A percentile compares a stretch with the other conserved stretches of the same genome.
Evolutionary conservation across 2,329 filamentous ascomycete species (phyloP).

Genomic region (Pestalotiopsis sp.): DNA sequence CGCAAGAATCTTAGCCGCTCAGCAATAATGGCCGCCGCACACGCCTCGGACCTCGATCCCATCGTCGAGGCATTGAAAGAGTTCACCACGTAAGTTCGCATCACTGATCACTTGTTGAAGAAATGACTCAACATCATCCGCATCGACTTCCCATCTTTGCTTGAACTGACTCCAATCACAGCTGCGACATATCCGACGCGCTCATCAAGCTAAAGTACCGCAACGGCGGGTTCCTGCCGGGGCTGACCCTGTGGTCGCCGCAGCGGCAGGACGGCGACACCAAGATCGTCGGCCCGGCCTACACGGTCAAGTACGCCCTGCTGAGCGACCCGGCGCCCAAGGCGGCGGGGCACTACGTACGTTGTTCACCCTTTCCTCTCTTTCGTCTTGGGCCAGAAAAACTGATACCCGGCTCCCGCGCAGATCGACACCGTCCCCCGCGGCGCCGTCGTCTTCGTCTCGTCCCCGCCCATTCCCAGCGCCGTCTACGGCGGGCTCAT

Average conservation of each 20-base stretch:
- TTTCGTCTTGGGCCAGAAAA: background rate
- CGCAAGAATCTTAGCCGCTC: background rate
- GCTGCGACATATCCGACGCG: constrained; percentile 53
- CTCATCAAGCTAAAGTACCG: constrained; percentile 49
- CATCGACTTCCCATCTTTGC: too few species aligned
- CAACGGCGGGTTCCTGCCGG: constrained; percentile 55
- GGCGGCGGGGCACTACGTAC: constrained; percentile 47
- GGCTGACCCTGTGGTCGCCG: constrained; percentile 57
- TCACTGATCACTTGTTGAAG: background rate
- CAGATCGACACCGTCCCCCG: constrained; percentile 51
- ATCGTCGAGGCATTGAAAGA: constrained; percentile 32
- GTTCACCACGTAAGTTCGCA: constrained; percentile 31
- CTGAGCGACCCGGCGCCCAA: constrained; percentile 48
- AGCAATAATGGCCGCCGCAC: background rate
- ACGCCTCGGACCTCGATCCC: constrained; percentile 19
- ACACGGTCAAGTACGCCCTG: constrained; percentile 54
- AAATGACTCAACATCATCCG: too few species aligned
- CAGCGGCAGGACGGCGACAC: constrained; percentile 49
- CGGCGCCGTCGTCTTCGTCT: constrained; percentile 52
- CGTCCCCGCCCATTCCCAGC: constrained; percentile 48
- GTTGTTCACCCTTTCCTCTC: constrained; percentile 9
- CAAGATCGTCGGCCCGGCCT: constrained; percentile 56
- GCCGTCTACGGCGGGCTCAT: constrained; percentile 58
- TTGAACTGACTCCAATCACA: constrained; percentile 17
- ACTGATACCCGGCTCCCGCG: background rate